Conservation (phyloP, 805 yeast species). For the Starmerella roubikii region DNA sequence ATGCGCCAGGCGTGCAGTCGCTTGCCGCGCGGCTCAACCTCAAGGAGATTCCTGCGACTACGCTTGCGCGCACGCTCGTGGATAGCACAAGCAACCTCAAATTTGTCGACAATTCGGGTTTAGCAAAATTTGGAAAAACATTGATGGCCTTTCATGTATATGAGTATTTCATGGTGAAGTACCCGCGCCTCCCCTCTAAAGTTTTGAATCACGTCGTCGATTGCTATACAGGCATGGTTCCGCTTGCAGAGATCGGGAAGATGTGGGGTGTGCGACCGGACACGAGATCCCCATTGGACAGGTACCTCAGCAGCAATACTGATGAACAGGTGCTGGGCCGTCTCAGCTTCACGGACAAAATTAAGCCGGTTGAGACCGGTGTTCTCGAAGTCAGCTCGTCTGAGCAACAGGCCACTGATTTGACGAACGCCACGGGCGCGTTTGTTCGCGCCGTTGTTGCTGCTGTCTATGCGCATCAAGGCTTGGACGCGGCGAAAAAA, state of each 20-base stretch:
- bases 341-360: constrained; percentile 19
- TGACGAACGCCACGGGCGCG: constrained; percentile 36
- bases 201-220: constrained; percentile 65
- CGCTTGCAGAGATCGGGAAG: constrained; percentile 54
- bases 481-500: constrained; percentile 46
- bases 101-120: constrained; percentile 59
- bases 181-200: constrained; percentile 81
- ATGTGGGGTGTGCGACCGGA: constrained; percentile 86
- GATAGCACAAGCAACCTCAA: constrained; percentile 35
- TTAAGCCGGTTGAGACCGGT: constrained; percentile 25
- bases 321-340: constrained; percentile 51
- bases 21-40: constrained; percentile 64
- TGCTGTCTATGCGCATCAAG: constrained; percentile 63
- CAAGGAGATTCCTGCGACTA: constrained; percentile 38
- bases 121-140: constrained; percentile 70
- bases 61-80: constrained; percentile 71
- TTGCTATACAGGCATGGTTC: constrained; percentile 54
- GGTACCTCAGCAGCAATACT: constrained; percentile 56
- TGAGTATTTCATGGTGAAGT: constrained; percentile 56
- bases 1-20: constrained; percentile 62
- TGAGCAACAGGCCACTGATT: constrained; percentile 28
- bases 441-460: constrained; percentile 76
- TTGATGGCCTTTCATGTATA: constrained; percentile 61
- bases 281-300: constrained; percentile 44
- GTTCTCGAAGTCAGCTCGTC: constrained; percentile 20